These are phyloP conservation scores for Globisporangium rhizosaccharum DNA, from an alignment of 352 stramenopile genomes.

Conservation along the genomic window DNA sequence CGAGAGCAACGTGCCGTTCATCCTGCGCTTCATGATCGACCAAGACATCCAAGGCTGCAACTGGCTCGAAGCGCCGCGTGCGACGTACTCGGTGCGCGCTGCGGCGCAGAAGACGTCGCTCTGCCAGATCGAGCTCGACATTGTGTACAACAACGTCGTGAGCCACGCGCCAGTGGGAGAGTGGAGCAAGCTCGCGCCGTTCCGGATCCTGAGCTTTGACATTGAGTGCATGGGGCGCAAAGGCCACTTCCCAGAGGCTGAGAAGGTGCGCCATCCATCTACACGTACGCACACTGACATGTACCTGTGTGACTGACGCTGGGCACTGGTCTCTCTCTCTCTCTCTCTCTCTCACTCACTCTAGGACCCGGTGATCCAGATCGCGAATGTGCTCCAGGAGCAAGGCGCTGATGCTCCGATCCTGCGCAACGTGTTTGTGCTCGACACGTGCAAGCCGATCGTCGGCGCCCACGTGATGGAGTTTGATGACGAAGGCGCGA, in stretches of 20 bases:
- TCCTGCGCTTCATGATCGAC: slow-evolving; percentile 99
- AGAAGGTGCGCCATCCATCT: slow-evolving; percentile 27
- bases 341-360: not conserved
- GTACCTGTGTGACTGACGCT: not conserved
- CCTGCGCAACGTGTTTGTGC: slow-evolving; percentile 96
- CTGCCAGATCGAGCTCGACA: slow-evolving; percentile 96
- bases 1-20: slow-evolving; percentile 99
- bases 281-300: not conserved
- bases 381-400: slow-evolving; percentile 96
- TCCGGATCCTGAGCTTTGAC: slow-evolving; percentile 98
- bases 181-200: slow-evolving; percentile 96
- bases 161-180: slow-evolving; percentile 91
- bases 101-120: slow-evolving; percentile 76
- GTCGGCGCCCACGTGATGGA: slow-evolving; percentile 97
- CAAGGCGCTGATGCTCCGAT: slow-evolving; percentile 62
- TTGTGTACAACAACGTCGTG: slow-evolving; percentile 96
- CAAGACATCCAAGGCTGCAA: slow-evolving; percentile 95
- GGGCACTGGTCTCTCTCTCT: not conserved
- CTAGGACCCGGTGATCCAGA: slow-evolving; percentile 99
- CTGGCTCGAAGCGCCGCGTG: slow-evolving; percentile 94
- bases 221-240: slow-evolving; percentile 99
- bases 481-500: slow-evolving; percentile 93
- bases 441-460: slow-evolving; percentile 97
- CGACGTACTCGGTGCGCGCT: slow-evolving; percentile 87
- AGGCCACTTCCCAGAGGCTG: slow-evolving; percentile 88